A percentile compares a stretch with the other conserved stretches of the same genome.
These are phyloP conservation scores for Hibiscus tridactylites DNA, from an alignment of 345 rosid species.

Conservation along the genomic window DNA sequence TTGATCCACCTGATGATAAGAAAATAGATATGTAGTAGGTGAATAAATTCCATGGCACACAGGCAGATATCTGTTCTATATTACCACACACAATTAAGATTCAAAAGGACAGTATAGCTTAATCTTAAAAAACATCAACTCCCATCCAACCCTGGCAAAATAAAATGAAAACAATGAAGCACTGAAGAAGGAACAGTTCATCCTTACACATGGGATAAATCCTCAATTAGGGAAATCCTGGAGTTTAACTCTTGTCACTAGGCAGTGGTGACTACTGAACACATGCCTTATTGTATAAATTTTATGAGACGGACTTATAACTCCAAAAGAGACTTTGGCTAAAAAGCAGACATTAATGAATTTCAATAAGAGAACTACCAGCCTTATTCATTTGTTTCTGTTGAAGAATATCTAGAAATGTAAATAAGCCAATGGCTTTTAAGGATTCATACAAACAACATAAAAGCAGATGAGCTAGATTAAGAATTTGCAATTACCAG, in stretches of 20 bases:
- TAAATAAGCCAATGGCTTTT: neutral
- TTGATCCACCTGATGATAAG: slow-evolving; percentile 10
- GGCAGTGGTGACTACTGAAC: no score
- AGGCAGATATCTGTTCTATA: neutral
- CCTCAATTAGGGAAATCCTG: neutral
- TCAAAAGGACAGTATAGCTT: neutral
- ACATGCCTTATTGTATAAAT: no score
- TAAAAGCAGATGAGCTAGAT: neutral
- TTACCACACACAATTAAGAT: neutral
- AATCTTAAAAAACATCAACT: neutral
- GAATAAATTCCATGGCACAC: neutral
- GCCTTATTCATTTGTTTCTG: neutral
- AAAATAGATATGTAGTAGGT: slow-evolving; percentile 15
- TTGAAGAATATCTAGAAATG: neutral
- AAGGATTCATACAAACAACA: neutral
- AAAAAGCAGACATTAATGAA: neutral
- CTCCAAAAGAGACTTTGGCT: no score
- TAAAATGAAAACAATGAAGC: neutral
- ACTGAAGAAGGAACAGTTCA: no score
- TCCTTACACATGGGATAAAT: neutral
- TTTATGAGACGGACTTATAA: no score
- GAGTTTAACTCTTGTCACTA: no score
- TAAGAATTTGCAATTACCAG: slow-evolving; percentile 43
- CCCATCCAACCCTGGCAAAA: neutral
- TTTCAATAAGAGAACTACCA: neutral